These are phyloP conservation scores for Metschnikowia gruessii DNA, from an alignment of 805 yeast genomes.

Conservation along the genomic window DNA sequence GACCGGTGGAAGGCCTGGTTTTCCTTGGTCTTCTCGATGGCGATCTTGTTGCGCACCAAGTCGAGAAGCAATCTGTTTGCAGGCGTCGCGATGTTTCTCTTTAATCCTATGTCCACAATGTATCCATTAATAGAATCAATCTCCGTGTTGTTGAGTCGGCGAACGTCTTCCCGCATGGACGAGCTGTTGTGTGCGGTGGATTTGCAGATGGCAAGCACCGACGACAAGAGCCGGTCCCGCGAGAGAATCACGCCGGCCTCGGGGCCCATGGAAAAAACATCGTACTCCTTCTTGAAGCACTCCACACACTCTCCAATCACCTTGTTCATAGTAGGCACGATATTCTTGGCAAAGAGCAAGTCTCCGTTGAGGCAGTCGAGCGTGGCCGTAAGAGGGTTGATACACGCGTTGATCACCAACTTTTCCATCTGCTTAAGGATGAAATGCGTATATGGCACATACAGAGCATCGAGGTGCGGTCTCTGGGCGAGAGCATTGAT, in stretches of 20 bases:
- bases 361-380: slow-evolving; percentile 79
- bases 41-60: slow-evolving; percentile 42
- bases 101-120: slow-evolving; percentile 53
- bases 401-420: slow-evolving; percentile 74
- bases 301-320: slow-evolving; percentile 47
- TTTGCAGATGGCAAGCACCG: slow-evolving; percentile 30
- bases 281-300: slow-evolving; percentile 37
- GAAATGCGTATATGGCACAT: slow-evolving; percentile 41
- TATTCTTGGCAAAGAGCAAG: slow-evolving; percentile 42
- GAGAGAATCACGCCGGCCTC: slow-evolving; percentile 31
- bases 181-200: slow-evolving; percentile 56
- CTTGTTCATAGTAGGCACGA: slow-evolving; percentile 32
- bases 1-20: slow-evolving; percentile 5
- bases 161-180: slow-evolving; percentile 70
- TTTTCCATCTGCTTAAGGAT: slow-evolving; percentile 66
- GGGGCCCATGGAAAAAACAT: slow-evolving; percentile 25
- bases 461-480: slow-evolving; percentile 25
- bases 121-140: slow-evolving; percentile 84
- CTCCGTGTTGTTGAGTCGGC: slow-evolving; percentile 60
- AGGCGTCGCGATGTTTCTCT: slow-evolving; percentile 42
- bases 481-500: slow-evolving; percentile 25
- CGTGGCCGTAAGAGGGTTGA: slow-evolving; percentile 80
- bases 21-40: slow-evolving; percentile 32
- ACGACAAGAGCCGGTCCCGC: slow-evolving; percentile 36
- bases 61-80: slow-evolving; percentile 45